These are phyloP conservation scores for Dacryopinax spathularia DNA, from an alignment of 768 basidiomycete species.

Conservation along the genomic window DNA sequence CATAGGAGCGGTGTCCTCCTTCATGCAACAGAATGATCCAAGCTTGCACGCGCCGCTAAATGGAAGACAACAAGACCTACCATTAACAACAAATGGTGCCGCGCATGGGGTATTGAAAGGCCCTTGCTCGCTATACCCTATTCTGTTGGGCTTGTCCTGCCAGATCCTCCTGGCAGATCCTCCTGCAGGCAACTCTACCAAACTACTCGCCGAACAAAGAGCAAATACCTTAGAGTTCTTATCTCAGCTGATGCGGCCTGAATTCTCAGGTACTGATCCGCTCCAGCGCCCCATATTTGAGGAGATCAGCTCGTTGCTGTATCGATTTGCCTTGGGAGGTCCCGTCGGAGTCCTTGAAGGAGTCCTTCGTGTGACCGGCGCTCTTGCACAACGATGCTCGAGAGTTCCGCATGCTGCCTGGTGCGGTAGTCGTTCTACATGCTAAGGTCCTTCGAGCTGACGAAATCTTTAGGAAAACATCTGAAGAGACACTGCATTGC, in stretches of 20 bases:
- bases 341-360: conserved; percentile 45
- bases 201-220: conserved; percentile 57
- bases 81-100: conserved; percentile 7
- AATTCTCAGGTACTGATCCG: conserved; percentile 68
- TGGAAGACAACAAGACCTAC: conserved; percentile 36
- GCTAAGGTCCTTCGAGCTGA: not conserved
- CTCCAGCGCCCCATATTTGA: conserved; percentile 73
- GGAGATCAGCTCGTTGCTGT: conserved; percentile 76
- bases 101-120: conserved; percentile 46
- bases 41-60: conserved; percentile 69
- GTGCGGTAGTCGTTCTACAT: not conserved
- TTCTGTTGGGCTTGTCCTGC: conserved; percentile 85
- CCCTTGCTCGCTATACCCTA: conserved; percentile 54
- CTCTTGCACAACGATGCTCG: conserved; percentile 44
- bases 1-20: conserved; percentile 67
- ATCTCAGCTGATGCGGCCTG: conserved; percentile 46
- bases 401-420: conserved; percentile 21
- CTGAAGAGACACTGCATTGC: conserved; percentile 7
- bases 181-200: conserved; percentile 40
- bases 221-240: not conserved
- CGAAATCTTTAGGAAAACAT: not conserved
- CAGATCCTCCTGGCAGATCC: conserved; percentile 29
- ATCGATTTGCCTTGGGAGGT: conserved; percentile 82
- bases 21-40: conserved; percentile 57
- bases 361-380: conserved; percentile 46